Conservation (phyloP, 2,329 filamentous ascomycete genomes). For the Claviceps monticola region DNA sequence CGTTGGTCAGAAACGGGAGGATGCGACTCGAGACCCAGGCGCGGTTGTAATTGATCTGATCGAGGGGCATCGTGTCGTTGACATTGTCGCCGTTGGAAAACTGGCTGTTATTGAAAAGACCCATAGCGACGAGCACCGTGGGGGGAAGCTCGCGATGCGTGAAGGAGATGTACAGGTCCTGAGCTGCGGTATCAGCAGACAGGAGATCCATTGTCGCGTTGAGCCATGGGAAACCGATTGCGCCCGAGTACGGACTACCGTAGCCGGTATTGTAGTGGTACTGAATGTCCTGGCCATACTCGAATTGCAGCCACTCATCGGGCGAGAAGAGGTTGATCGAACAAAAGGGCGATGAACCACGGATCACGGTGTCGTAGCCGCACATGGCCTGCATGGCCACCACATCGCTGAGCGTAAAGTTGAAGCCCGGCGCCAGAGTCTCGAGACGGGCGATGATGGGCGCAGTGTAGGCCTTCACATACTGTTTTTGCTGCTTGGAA, state of each 20-base stretch:
- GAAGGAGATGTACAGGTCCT: conserved; percentile 54
- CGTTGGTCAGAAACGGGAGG: conserved; percentile 51
- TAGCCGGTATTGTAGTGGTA: conserved; percentile 56
- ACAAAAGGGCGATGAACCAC: conserved; percentile 48
- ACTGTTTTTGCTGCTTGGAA: conserved; percentile 37
- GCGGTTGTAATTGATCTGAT: conserved; percentile 47
- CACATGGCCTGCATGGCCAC: conserved; percentile 54
- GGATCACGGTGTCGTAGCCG: conserved; percentile 51
- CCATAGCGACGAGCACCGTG: conserved; percentile 51
- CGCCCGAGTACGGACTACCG: conserved; percentile 41
- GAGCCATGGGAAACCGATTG: conserved; percentile 52
- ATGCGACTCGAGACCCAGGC: conserved; percentile 50
- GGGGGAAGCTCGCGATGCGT: conserved; percentile 57
- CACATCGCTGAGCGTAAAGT: conserved; percentile 49
- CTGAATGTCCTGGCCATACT: conserved; percentile 49
- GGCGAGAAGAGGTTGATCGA: conserved; percentile 42
- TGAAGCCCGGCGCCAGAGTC: conserved; percentile 38
- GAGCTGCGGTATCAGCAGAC: conserved; percentile 21
- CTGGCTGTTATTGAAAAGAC: conserved; percentile 54
- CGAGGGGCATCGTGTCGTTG: conserved; percentile 51
- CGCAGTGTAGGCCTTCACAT: conserved; percentile 40
- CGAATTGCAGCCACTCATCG: conserved; percentile 52
- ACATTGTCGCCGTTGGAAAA: conserved; percentile 34
- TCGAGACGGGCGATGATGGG: conserved; percentile 46
- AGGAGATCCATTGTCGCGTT: conserved; percentile 44